Base-by-base conservation (phyloP, 352 stramenopile species). In the Phytophthora podocarpi region DNA sequence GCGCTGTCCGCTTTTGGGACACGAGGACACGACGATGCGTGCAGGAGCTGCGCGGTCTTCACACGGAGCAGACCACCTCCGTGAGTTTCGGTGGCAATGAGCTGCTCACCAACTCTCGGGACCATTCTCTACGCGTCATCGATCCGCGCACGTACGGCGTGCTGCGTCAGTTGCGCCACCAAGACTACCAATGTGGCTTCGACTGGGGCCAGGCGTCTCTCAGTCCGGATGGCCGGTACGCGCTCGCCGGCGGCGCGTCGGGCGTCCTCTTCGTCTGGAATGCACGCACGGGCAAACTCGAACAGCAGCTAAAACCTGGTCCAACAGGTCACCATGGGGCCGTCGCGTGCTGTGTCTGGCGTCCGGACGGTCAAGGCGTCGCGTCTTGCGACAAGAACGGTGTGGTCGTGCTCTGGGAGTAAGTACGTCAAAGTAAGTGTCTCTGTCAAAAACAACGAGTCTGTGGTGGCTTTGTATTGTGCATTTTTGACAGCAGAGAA, bases 381-480 rank as follows among this genome's bases (percentile, higher is more conserved):
- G 82, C 87, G 5, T 91, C 82, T 7, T 92, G 84, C 52, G 80
- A 93, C 58, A 94, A 94, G 73, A 94, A 93, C 64, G 82, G 85
- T 39, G 80, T 82, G 28, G 61, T 95, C 13, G 78, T 91, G 48
- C 67, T 95, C 24, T 95, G 83, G 85, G 78, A 89, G 60, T 91
- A 54, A 83, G 20, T 64, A 59, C 48, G n/a, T 49, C 65, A 70
- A 70, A 63, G 27, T 1, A 20, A 26, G 26, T n/a, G n/a, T n/a
- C n/a, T n/a, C n/a, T n/a, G n/a, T n/a, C n/a, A n/a, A n/a, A n/a
- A 49, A 37, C n/a, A 51, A 47, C 16, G 16, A 46, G 21, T 59
- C 27, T 18, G 23, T 6, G 9, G 20, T 37, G 13, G 15, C 5
- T 47, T 32, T 51, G 32, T 54, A 64, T 68, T 63, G 32, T 59